Base-by-base conservation (phyloP, 495 filamentous ascomycete genomes). In the Aspergillus haitiensis region DNA sequence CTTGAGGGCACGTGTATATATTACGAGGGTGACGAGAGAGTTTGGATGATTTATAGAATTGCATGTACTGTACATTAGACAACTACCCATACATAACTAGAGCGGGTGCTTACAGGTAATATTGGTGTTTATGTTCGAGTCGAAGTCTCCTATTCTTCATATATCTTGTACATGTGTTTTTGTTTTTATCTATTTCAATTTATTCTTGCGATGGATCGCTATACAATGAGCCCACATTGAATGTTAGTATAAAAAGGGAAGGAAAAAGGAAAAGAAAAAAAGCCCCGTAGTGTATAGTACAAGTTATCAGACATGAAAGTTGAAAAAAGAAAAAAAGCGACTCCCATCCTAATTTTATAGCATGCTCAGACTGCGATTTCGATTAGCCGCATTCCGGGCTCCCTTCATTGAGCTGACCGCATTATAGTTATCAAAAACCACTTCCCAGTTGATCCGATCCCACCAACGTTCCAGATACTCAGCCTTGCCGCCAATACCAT, bases 391-490 rank as follows among this genome's bases (percentile, higher is more conserved):
- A 49, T 36, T 64, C 32, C 64, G 66, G 10, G 53, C 53, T 13
- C 58, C 59, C 63, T 64, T 67, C 42, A 62, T 52, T 52, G 70
- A 66, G 59, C 61, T 63, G 44, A 73, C 65, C 10, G 71, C 70
- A 46, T 75, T 72, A 69, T 76, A 77, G 73, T 77, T 76, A 36
- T 78, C 75, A 55, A 67, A 70, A 52, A 96, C 94, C 53, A 82
- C 75, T 6, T 84, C 71, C 94, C 94, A 98, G 75, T 98, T 84
- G 55, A 98, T 86, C 33, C 71, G 73, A 35, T 91, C 73, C 94
- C 94, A 98, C 93, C 93, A 97, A 46, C 70, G 74, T 77, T 88
- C 81, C 52, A 92, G 78, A 74, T 83, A 98, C 56, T 77, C 71
- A 49, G 79, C 80, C 86, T 96, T 98, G 11, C 90, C 91, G 39